Conservation (phyloP, 495 filamentous ascomycete species). For the Lindgomyces ingoldianus region DNA sequence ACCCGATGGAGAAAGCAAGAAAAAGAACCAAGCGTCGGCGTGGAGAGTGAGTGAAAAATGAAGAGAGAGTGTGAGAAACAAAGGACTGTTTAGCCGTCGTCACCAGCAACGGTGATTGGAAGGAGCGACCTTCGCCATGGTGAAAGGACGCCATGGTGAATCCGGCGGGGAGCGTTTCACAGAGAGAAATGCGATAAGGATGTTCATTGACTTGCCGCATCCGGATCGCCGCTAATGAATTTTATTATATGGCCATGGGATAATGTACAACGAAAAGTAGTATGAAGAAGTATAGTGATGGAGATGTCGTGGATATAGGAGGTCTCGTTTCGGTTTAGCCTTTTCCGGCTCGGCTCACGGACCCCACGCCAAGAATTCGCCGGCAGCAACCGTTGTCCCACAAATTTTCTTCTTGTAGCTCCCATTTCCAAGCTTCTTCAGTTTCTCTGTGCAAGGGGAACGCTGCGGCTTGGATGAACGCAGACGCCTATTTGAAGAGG, state of each 20-base stretch:
- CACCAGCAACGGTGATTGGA: background rate
- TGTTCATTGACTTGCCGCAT: background rate
- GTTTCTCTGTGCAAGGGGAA: background rate
- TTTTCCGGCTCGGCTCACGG: background rate
- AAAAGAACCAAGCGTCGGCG: conserved; percentile 6
- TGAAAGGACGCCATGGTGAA: background rate
- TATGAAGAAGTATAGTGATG: background rate
- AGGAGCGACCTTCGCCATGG: background rate
- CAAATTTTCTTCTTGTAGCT: conserved; percentile 6
- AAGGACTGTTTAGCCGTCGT: background rate
- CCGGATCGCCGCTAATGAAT: background rate
- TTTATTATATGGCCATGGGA: background rate
- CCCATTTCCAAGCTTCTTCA: background rate
- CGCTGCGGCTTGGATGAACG: conserved; percentile 41
- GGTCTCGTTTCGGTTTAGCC: background rate
- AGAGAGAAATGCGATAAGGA: background rate
- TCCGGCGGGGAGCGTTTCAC: too few relatives aligned
- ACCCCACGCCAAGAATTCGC: conserved; percentile 26
- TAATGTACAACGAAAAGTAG: background rate
- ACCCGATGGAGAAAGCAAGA: conserved; percentile 3
- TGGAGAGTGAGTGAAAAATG: conserved; percentile 2
- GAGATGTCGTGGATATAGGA: background rate
- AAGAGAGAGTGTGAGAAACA: background rate
- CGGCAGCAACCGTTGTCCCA: conserved; percentile 5
- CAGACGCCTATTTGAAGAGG: conserved; percentile 38